Evolutionary conservation across 495 filamentous ascomycete species (phyloP), one percentile per base, ranked within the genome.

Genomic region (Penicillium silybi): DNA sequence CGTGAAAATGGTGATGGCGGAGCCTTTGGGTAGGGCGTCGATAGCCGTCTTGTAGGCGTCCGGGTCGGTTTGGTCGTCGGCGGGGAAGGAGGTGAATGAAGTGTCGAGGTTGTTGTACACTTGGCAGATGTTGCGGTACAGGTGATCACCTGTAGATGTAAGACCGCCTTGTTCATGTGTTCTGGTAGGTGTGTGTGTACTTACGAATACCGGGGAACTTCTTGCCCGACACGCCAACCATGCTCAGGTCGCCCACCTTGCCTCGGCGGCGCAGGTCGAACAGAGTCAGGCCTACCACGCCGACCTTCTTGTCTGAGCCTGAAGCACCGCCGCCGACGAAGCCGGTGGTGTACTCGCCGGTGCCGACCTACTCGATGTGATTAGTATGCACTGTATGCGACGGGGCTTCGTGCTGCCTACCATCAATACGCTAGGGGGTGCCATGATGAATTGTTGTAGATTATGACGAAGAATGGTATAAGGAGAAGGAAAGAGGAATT

Each of bases 1-100:
- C 2, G 92, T 96, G 80, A 97, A 97, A 69, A 97, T 95, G 9
- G 92, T 97, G 71, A 97, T 92, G 44, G 90, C 92, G 52, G 89
- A 89, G 46, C 90, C 92, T 6, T 84, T 81, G 38, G 82, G 80
- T 34, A 97, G 78, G 19, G 85, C 83, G 66, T 97, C 88, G 63
- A 97, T 96, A 47, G 92, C 92, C 6, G 80, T 64, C 67, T 95
- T 96, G 80, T 96, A 97, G 23, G 92, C 82, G 35, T 91, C 84
- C 4, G 90, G 80, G 58, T 97, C 90, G 39, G 63, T 70, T 48
- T 76, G 68, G 51, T 85, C 80, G 62, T 92, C 83, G 42, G 82
- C 80, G 5, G 92, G 92, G 69, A 80, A 95, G 18, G 89, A 90
- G 50, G 80, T 73, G 74, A 96, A 97, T 17, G 84, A 83, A 41